Base-by-base conservation (phyloP, 306 rosid species). In the Citrullus colocynthis region DNA sequence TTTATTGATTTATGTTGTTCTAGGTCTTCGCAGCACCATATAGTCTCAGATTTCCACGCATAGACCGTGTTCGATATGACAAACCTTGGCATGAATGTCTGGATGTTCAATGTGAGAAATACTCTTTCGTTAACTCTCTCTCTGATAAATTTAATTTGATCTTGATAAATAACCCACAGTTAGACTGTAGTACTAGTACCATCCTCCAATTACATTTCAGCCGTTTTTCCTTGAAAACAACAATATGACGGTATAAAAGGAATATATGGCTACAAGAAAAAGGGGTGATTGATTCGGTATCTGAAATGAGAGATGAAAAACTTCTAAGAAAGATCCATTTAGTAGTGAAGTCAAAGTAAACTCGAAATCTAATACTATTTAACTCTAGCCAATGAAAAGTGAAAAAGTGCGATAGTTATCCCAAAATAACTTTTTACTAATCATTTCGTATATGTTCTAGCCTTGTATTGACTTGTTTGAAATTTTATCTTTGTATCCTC, bases 1-100 rank as follows among this genome's bases (percentile, higher is more conserved):
- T 28, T 60, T 65, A 74, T 59, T 63, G 61, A 73, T 60, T 82
- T 78, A 80, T 61, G 75, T 62, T 80, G 74, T 71, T 87, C 83
- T 82, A 94, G 98, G 97, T 86, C 76, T 94, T 90, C 87, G 85
- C 93, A 57, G 96, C 95, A 80, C 98, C 98, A 21, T 94, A 89
- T 85, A 84, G 95, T 80, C 85, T 94, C 80, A 94, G 98, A 85
- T 94, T 94, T 87, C 98, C 98, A 56, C 93, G 98, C 56, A 89
- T 94, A 87, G 97, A 94, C 78, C 88, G 92, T 62, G 96, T 90
- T 78, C 89, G 96, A 86, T 87, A 90, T 78, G 98, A 92, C 87
- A 94, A 94, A 81, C 88, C 95, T 75, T 94, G 98, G 98, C 80
- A 90, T 78, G 98, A 94, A 85, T 94, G 98, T 86, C 96, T 94